A percentile compares a stretch with the other conserved stretches of the same genome.
phyloP scores from a whole-genome alignment of 805 yeast genomes.

The Hemisphaericaspora nanyangensis region DNA sequence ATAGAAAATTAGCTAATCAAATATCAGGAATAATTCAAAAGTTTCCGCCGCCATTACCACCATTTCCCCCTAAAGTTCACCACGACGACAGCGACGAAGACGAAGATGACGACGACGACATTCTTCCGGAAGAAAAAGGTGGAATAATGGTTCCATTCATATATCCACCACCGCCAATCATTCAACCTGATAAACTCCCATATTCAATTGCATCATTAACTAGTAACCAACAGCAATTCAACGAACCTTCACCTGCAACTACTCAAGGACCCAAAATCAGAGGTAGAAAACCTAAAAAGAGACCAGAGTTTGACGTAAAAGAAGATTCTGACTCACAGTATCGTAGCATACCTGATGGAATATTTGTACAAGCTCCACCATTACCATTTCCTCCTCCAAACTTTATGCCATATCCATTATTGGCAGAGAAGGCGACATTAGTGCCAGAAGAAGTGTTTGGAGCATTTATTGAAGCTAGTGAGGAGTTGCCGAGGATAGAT shows the following conservation, averaged over 20 bases:
- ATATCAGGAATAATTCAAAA: conserved; percentile 18
- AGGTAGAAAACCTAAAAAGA: conserved; percentile 4
- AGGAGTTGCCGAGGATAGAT: conserved; percentile 35
- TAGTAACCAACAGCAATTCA: background rate
- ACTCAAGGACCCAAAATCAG: background rate
- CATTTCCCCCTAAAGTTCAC: conserved; percentile 29
- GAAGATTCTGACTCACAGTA: background rate
- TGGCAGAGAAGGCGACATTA: conserved; percentile 31
- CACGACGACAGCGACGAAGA: background rate
- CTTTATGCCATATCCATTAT: conserved; percentile 42
- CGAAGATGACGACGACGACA: conserved; percentile 1
- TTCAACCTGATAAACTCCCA: conserved; percentile 18
- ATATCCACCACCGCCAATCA: conserved; percentile 39
- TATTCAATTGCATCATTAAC: conserved; percentile 17
- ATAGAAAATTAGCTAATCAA: conserved; percentile 15
- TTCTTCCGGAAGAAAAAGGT: conserved; percentile 4
- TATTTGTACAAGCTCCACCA: conserved; percentile 27
- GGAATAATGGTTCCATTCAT: conserved; percentile 44
- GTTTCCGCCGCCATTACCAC: conserved; percentile 42
- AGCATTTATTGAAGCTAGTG: conserved; percentile 33
- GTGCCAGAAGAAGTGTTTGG: conserved; percentile 35
- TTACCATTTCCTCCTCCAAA: conserved; percentile 44
- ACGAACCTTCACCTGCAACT: background rate
- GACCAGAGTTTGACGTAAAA: background rate
- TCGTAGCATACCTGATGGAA: background rate